Base-by-base conservation (phyloP, 257 asterid species). In the Coffea eugenioides region DNA sequence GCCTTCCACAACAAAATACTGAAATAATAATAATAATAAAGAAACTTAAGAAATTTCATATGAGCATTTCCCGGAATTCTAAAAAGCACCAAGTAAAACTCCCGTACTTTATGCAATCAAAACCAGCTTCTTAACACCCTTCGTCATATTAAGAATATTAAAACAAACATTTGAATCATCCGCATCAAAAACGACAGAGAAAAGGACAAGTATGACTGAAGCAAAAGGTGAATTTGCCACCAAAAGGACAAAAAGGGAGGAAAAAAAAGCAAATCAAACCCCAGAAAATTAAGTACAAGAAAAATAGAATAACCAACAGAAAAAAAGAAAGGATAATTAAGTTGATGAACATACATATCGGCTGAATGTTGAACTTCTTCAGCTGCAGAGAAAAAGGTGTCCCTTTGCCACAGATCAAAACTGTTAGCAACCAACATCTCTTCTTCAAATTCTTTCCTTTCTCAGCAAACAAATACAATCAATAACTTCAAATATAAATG, bases 331-430 rank as follows among this genome's bases (percentile, higher is more conserved):
- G 68, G 27, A 23, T 4, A 48, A 57, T 64, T 15, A 9, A 57
- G 34, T 67, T 18, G 43, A 8, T 3, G 39, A 68, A 80, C 94
- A 87, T 79, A 92, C 97, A 86, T 82, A 83, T 94, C 98, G 59
- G 97, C 91, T 70, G 98, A 94, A 83, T 88, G 90, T 81, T 94
- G 98, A 83, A 94, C 97, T 89, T 94, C 98, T 80, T 94, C 98
- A 43, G 98, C 98, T 45, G 98, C 97, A 71, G 93, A 87, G 76
- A 92, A 94, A 87, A 94, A 94, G 81, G 93, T 78, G 78, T 94
- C 98, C 74, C 90, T 94, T 80, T 89, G 97, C 97, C 98, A 94
- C 84, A 92, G 87, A 90, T 94, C 97, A 84, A 92, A 91, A 85
- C 92, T 92, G 77, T 89, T 88, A 9, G 92, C 93, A 77, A 92